Conservation (phyloP, 2,329 filamentous ascomycete species). For the Pyrenophora seminiperda region DNA sequence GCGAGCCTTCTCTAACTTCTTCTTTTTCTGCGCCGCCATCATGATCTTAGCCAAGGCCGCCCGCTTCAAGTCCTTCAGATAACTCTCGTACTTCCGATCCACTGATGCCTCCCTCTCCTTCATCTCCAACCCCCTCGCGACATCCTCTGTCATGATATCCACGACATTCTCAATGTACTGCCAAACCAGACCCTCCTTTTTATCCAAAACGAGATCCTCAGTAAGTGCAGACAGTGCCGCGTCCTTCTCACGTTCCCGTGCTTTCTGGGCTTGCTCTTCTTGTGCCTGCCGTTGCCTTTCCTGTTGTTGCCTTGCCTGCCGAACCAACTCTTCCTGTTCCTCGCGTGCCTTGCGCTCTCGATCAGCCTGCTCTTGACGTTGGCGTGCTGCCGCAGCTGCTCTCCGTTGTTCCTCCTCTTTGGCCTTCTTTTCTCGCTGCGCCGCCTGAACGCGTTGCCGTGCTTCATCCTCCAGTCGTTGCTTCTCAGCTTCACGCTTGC, state of each 20-base stretch:
- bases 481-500: constrained; percentile 18
- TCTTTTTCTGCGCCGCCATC: constrained; percentile 31
- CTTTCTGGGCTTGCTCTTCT: constrained; percentile 27
- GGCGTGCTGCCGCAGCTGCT: constrained; percentile 13
- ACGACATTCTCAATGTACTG: constrained; percentile 53
- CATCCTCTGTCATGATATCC: constrained; percentile 42
- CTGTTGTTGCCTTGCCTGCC: constrained; percentile 30
- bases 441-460: constrained; percentile 18
- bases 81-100: constrained; percentile 25
- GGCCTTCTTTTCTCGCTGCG: constrained; percentile 13
- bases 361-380: constrained; percentile 24
- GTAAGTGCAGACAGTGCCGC: constrained; percentile 43
- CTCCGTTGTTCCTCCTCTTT: constrained; percentile 20
- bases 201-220: constrained; percentile 45
- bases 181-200: constrained; percentile 49
- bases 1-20: constrained; percentile 24
- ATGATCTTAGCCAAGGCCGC: constrained; percentile 30
- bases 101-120: constrained; percentile 27
- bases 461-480: constrained; percentile 17
- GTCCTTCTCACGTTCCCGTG: constrained; percentile 22
- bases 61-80: constrained; percentile 24
- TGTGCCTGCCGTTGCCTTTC: constrained; percentile 26
- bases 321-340: constrained; percentile 25
- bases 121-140: constrained; percentile 43
- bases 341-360: constrained; percentile 22